phyloP scores from a whole-genome alignment of 306 rosid genomes.

The Prunus campanulata region DNA sequence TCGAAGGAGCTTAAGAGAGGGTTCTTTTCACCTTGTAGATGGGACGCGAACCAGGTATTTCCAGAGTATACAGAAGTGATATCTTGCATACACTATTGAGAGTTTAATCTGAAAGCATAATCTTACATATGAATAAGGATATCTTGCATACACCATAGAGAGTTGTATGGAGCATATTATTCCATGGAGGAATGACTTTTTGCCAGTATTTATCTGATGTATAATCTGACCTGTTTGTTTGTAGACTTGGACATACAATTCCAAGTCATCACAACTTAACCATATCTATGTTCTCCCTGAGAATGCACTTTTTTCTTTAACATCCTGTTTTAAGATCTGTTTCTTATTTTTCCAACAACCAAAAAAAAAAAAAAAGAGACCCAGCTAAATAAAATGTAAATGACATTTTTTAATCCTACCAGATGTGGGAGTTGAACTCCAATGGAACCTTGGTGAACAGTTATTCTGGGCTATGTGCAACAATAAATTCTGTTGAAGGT shows the following conservation, averaged over 20 bases:
- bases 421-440: constrained; percentile 71
- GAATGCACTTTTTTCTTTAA: no score
- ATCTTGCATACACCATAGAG: background rate
- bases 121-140: background rate
- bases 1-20: constrained; percentile 54
- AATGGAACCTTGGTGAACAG: constrained; percentile 79
- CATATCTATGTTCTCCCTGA: no score
- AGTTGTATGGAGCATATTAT: background rate
- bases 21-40: constrained; percentile 66
- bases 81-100: background rate
- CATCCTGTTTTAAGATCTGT: no score
- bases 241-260: no score
- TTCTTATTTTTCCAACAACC: no score
- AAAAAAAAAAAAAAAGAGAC: no score
- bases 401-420: constrained; percentile 25
- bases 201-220: background rate
- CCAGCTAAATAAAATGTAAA: constrained; percentile 13
- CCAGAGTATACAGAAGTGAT: background rate
- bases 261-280: no score
- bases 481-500: constrained; percentile 52
- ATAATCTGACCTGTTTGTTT: no score
- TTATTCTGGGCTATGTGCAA: constrained; percentile 77
- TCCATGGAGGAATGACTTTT: background rate
- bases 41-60: constrained; percentile 77
- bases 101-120: background rate